Conservation (phyloP, 345 rosid genomes). For the Nasturtium officinale region DNA sequence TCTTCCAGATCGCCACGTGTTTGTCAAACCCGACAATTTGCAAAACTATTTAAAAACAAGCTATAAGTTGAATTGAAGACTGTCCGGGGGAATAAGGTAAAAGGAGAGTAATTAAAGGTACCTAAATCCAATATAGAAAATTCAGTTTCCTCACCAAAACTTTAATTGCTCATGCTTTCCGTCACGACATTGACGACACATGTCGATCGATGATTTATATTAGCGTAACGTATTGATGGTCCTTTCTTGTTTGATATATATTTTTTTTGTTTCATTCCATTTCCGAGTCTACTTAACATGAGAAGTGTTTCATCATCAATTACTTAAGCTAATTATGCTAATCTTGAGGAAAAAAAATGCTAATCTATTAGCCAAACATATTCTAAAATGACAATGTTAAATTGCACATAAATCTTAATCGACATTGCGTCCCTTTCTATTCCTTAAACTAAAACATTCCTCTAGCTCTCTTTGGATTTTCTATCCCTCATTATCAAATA, state of each 20-base stretch:
- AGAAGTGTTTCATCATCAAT: not conserved
- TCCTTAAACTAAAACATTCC: not conserved
- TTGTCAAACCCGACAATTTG: constrained; percentile 35
- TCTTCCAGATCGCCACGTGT: constrained; percentile 39
- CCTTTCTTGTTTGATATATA: not conserved
- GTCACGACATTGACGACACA: constrained; percentile 27
- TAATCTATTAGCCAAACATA: not conserved
- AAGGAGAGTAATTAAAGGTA: constrained; percentile 5
- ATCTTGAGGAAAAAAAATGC: not conserved
- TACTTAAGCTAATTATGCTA: not conserved
- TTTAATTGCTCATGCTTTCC: constrained; percentile 30
- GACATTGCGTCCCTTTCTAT: not conserved
- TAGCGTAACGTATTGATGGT: not conserved
- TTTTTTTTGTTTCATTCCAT: too few relatives aligned
- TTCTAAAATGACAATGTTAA: not conserved
- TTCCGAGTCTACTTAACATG: not conserved
- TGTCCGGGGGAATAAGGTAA: constrained; percentile 13
- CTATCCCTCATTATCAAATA: too few relatives aligned
- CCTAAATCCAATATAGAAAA: not conserved
- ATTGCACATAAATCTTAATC: not conserved
- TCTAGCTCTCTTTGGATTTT: not conserved
- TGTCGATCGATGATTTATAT: not conserved
- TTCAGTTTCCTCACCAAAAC: constrained; percentile 8
- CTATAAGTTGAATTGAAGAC: constrained; percentile 21
- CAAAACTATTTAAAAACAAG: not conserved